phyloP scores from a whole-genome alignment of 352 stramenopile genomes.

The Phytophthora pistaciae region DNA sequence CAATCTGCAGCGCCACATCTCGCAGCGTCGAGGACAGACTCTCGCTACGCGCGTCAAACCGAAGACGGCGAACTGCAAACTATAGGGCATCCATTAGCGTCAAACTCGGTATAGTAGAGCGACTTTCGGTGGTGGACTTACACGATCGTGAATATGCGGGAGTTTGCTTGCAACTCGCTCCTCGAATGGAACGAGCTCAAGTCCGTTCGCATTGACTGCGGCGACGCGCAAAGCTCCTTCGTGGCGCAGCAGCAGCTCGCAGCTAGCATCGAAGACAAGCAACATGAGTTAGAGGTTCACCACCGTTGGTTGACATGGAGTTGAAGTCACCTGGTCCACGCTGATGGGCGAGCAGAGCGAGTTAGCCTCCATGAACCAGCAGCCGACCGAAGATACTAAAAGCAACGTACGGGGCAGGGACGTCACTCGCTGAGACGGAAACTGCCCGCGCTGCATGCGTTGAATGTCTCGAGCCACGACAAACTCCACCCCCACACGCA shows the following conservation, averaged over 20 bases:
- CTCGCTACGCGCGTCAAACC: conserved; percentile 32
- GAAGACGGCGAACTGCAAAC: conserved; percentile 61
- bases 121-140: background rate
- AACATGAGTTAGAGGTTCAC: background rate
- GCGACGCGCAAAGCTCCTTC: conserved; percentile 33
- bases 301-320: conserved; percentile 1
- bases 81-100: conserved; percentile 12
- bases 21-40: conserved; percentile 33
- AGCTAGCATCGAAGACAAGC: conserved; percentile 19
- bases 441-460: conserved; percentile 55
- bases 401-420: conserved; percentile 47
- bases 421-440: conserved; percentile 55
- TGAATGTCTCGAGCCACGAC: conserved; percentile 55
- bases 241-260: conserved; percentile 40
- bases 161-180: conserved; percentile 27
- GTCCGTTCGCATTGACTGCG: conserved; percentile 19
- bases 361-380: conserved; percentile 8
- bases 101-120: background rate
- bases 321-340: conserved; percentile 46
- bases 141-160: conserved; percentile 25
- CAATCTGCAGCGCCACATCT: conserved; percentile 46
- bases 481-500: conserved; percentile 52
- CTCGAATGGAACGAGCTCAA: conserved; percentile 40
- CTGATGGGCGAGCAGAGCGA: conserved; percentile 13
- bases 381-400: background rate